These are phyloP conservation scores for Rhodotorula sp. DNA, from an alignment of 1,284 basidiomycete species.

Conservation along the genomic window DNA sequence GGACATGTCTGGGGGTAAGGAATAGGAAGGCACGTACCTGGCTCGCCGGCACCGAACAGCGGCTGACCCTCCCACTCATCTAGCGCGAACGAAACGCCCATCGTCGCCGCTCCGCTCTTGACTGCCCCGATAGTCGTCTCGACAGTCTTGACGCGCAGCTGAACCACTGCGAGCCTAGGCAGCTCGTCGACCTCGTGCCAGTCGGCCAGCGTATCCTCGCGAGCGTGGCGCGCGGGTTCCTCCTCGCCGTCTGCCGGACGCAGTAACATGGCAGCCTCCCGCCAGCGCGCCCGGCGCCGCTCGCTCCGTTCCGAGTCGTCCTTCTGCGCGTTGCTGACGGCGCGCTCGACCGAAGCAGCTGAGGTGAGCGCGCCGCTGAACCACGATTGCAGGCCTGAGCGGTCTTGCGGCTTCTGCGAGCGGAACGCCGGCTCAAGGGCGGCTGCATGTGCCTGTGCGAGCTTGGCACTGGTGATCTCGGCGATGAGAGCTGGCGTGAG, in stretches of 20 bases:
- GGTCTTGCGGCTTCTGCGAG: background rate
- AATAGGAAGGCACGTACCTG: background rate
- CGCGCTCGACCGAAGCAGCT: background rate
- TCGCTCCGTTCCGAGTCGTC: background rate
- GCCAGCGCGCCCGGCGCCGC: slow-evolving; percentile 12
- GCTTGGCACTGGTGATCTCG: background rate
- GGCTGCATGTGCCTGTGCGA: slow-evolving; percentile 1
- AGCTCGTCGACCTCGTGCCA: slow-evolving; percentile 16
- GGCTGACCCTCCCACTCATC: background rate
- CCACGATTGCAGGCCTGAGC: background rate
- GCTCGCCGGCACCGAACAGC: slow-evolving; percentile 18
- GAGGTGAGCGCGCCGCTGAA: background rate
- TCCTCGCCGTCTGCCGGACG: background rate
- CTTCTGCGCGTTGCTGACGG: background rate
- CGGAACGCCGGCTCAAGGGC: background rate
- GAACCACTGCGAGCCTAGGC: slow-evolving; percentile 2
- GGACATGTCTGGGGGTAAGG: too few relatives aligned
- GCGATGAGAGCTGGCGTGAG: background rate
- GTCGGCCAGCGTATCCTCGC: slow-evolving; percentile 1
- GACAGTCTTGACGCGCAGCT: slow-evolving; percentile 4
- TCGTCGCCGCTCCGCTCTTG: background rate
- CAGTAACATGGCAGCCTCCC: slow-evolving; percentile 2
- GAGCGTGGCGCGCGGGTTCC: background rate
- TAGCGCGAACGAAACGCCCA: slow-evolving; percentile 1
- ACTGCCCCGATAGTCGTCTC: slow-evolving; percentile 21